Percentiles rank a stretch among this genome's conserved stretches.
Evolutionary conservation across 257 asterid species (phyloP).

Genomic region (Salvia miltiorrhiza): DNA sequence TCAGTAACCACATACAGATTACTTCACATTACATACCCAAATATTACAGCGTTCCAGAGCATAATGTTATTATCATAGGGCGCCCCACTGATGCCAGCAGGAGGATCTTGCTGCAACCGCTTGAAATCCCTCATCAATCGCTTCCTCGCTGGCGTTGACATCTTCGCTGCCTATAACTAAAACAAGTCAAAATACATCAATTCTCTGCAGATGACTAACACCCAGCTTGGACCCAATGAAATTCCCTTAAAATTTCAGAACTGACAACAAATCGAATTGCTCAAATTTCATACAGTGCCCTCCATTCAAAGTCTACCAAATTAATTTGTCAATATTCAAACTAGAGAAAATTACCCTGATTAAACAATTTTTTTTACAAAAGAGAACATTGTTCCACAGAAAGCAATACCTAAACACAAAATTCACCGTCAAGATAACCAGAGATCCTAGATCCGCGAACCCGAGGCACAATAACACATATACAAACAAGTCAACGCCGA

Average conservation of each 20-base stretch:
- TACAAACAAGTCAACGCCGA: slow-evolving; percentile 14
- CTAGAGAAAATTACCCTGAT: background rate
- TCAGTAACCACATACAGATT: background rate
- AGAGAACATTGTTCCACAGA: background rate
- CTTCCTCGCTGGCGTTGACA: slow-evolving; percentile 92
- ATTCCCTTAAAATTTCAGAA: background rate
- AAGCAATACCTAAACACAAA: slow-evolving; percentile 4
- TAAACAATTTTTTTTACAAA: too few relatives aligned
- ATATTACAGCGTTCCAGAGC: slow-evolving; percentile 95
- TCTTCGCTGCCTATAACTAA: slow-evolving; percentile 41
- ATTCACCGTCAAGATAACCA: slow-evolving; percentile 2
- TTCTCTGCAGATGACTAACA: background rate
- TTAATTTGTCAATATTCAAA: background rate
- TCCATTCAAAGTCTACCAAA: background rate
- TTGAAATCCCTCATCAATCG: slow-evolving; percentile 95
- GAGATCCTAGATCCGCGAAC: slow-evolving; percentile 32
- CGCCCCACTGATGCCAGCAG: slow-evolving; percentile 95
- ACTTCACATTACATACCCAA: slow-evolving; percentile 52
- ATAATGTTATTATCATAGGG: slow-evolving; percentile 85
- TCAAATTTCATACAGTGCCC: background rate
- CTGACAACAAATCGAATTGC: background rate
- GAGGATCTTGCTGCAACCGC: slow-evolving; percentile 93
- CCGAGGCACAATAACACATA: background rate
- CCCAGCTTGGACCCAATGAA: background rate
- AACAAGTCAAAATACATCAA: background rate